Conservation (phyloP, 306 rosid genomes). For the Prunus mira region DNA sequence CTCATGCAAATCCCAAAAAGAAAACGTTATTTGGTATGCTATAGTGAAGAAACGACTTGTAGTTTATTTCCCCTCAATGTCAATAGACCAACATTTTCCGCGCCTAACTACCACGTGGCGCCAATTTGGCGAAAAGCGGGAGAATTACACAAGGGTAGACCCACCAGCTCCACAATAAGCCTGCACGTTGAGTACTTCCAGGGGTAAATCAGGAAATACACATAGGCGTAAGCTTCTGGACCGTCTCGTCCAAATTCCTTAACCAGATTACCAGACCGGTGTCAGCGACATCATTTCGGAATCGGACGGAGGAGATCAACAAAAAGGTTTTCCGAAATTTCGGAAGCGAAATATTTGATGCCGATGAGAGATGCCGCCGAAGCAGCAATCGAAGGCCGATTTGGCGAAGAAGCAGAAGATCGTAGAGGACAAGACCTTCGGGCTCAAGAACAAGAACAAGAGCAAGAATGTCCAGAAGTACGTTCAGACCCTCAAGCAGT, state of each 20-base stretch:
- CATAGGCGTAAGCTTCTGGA: neutral
- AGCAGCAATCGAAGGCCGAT: slow-evolving; percentile 64
- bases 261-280: neutral
- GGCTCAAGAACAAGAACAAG: slow-evolving; percentile 90
- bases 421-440: slow-evolving; percentile 96
- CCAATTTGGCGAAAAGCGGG: neutral
- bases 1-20: no score
- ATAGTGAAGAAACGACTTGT: neutral
- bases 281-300: neutral
- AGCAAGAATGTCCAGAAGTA: slow-evolving; percentile 84
- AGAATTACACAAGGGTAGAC: neutral
- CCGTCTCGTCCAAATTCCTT: neutral
- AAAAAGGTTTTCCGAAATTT: neutral
- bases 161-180: neutral
- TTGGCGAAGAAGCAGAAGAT: slow-evolving; percentile 93
- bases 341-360: slow-evolving; percentile 3
- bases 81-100: neutral
- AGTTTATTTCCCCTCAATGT: neutral
- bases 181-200: neutral
- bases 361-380: slow-evolving; percentile 67
- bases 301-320: neutral
- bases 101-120: neutral
- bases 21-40: no score
- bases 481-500: slow-evolving; percentile 71
- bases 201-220: slow-evolving; percentile 4